Evolutionary conservation across 2,329 filamentous ascomycete genomes (phyloP), one percentile per base, ranked within the genome.

Genomic region (Mollisia scopiformis): DNA sequence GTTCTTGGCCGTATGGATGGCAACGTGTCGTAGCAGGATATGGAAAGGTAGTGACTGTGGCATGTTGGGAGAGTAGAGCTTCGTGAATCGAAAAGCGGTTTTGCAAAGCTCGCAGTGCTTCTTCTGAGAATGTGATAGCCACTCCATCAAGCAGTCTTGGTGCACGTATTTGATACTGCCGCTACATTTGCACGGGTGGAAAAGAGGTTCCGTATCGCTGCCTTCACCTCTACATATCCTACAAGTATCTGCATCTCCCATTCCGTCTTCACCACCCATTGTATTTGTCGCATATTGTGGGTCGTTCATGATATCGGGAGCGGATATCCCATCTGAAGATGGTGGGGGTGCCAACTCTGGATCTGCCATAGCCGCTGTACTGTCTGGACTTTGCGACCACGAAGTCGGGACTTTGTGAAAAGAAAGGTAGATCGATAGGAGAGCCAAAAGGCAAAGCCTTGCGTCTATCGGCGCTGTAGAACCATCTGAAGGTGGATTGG

Each of bases 41-140:
- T 89, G 84, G 41, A 88, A 83, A 0, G 96, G 95, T 14, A 99
- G 83, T 13, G 85, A 87, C 64, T 86, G 85, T 1, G 95, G 96
- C 95, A 99, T 99, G 72, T 93, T 86, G 3, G 93, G 92, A 63
- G 93, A 88, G 79, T 99, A 99, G 39, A 99, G 85, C 77, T 99
- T 99, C 56, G 95, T 99, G 80, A 99, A 99, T 62, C 93, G 91
- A 74, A 98, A 99, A 0, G 93, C 89, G 2, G 95, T 99, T 80
- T 99, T 99, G 87, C 95, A 99, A 35, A 99, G 88, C 80, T 99
- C 95, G 82, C 96, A 99, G 80, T 99, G 91, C 77, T 98, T 98
- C 85, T 99, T 99, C 75, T 99, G 93, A 1, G 95, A 98, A 76
- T 99, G 96, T 53, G 93, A 94, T 23, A 99, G 83, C 95, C 95